Evolutionary conservation across 345 rosid species (phyloP).

Genomic region (Gossypium anomalum): DNA sequence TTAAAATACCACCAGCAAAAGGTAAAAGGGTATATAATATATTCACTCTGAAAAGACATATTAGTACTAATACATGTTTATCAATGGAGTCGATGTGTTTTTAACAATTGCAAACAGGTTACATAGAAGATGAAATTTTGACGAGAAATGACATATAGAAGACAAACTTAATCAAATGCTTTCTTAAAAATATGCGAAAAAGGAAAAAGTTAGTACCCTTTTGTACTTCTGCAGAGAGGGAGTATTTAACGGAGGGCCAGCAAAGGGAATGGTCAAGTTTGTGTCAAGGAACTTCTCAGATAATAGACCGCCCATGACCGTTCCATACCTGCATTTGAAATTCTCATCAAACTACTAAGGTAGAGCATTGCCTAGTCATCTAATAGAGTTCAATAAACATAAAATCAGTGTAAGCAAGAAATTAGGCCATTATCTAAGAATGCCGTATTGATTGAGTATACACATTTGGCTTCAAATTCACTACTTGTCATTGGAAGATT

Average conservation of each 20-base stretch:
- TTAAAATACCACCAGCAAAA: background rate
- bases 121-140: background rate
- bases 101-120: background rate
- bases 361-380: background rate
- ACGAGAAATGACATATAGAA: background rate
- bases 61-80: background rate
- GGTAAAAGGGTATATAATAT: background rate
- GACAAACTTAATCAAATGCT: background rate
- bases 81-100: background rate
- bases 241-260: constrained; percentile 76
- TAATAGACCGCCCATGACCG: constrained; percentile 92
- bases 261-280: constrained; percentile 77
- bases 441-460: background rate
- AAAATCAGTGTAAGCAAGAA: background rate
- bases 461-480: background rate
- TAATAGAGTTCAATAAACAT: constrained; percentile 1
- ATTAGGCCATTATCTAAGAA: background rate
- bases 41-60: background rate
- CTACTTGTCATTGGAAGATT: background rate
- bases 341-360: constrained; percentile 6
- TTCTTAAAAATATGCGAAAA: background rate
- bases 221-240: constrained; percentile 93
- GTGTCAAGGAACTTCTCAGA: constrained; percentile 92
- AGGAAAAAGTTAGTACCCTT: constrained; percentile 44
- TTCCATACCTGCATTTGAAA: constrained; percentile 66